Base-by-base conservation (phyloP, 129 eudicot species). In the Dittrichia graveolens region DNA sequence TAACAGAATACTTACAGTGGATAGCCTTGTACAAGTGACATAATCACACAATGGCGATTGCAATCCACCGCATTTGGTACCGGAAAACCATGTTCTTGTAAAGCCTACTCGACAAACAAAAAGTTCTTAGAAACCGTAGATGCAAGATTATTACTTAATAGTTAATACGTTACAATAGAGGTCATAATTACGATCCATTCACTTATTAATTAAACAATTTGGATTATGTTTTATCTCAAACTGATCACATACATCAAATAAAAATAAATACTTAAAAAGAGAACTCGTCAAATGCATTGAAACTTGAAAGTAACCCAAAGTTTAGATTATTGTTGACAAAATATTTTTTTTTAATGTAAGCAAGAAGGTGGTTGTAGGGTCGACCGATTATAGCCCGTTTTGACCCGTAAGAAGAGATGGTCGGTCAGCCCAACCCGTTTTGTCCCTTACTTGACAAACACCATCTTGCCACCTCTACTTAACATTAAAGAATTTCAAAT, bases 31-130 rank as follows among this genome's bases (percentile, higher is more conserved):
- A 94, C 85, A 78, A 94, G 97, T 24, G 95, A 90, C 98, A 94
- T 90, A 69, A 94, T 71, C 57, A 94, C 97, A 77, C 98, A 94
- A 81, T 94, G 96, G 19, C 98, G 83, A 77, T 94, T 94, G 83
- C 98, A 90, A 61, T 94, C 98, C 71, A 94, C 84, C 3, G 98
- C 98, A 68, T 90, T 59, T 53, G 98, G 98, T 43, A 94, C 98
- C 40, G 98, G 97, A 79, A 94, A 94, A 66, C 86, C 93, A 78
- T 90, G 96, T 60, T 90, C 96, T 76, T 84, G 84, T 86, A 94
- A 79, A n/a, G 98, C 96, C 98, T 94, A 80, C 53, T 34, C 76
- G 73, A 13, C 14, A 45, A 57, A 13, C 56, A 11, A 62, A 18
- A 12, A 44, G 10, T 5, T 24, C 40, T 37, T 1, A 66, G 31